Percentiles rank a stretch among this genome's conserved stretches.
Evolutionary conservation across 2,329 filamentous ascomycete species (phyloP).

Genomic region (Neonectria magnoliae): DNA sequence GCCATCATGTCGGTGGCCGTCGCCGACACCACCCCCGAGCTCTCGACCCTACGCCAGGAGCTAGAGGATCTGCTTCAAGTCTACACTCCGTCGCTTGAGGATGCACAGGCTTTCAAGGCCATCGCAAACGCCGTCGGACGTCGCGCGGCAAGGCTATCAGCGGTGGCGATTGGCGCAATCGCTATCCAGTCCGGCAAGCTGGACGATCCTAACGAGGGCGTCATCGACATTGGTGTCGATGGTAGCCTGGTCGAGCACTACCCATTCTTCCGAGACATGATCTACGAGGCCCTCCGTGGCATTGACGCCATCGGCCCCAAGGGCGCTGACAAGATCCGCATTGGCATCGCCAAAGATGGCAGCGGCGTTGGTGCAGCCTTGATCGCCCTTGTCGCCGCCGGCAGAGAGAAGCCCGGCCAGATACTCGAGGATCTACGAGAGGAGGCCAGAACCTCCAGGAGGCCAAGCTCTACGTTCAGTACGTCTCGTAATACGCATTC

Average conservation of each 20-base stretch:
- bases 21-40: slow-evolving; percentile 77
- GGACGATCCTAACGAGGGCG: slow-evolving; percentile 68
- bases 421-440: slow-evolving; percentile 54
- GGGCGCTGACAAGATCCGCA: slow-evolving; percentile 87
- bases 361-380: slow-evolving; percentile 85
- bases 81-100: slow-evolving; percentile 79
- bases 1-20: slow-evolving; percentile 89
- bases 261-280: slow-evolving; percentile 88
- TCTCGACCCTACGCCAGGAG: slow-evolving; percentile 78
- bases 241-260: slow-evolving; percentile 96
- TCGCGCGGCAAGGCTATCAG: slow-evolving; percentile 86
- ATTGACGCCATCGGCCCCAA: slow-evolving; percentile 80
- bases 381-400: slow-evolving; percentile 88
- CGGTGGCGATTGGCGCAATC: slow-evolving; percentile 86
- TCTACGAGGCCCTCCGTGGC: slow-evolving; percentile 81
- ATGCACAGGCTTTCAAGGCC: slow-evolving; percentile 87
- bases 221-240: slow-evolving; percentile 92
- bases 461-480: slow-evolving; percentile 46
- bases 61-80: slow-evolving; percentile 82
- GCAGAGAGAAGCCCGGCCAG: slow-evolving; percentile 65
- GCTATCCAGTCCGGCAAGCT: slow-evolving; percentile 84
- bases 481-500: slow-evolving; percentile 29
- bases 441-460: slow-evolving; percentile 49
- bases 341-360: slow-evolving; percentile 97
- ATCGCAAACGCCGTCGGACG: slow-evolving; percentile 86